Conservation (phyloP, 129 eudicot genomes). For the Helichrysum umbraculigerum region DNA sequence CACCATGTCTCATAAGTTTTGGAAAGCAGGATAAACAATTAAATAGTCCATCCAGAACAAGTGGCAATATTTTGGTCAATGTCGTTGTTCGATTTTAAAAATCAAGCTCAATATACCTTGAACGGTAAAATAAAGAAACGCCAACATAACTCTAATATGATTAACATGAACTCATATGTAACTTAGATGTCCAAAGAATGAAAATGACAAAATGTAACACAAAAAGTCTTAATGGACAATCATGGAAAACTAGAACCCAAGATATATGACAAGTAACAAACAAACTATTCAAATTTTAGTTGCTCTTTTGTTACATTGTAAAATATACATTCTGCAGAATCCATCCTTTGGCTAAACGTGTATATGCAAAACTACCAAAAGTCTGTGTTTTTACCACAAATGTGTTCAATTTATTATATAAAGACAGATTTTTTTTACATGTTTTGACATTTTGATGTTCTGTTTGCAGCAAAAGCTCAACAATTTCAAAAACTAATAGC, state of each 20-base stretch:
- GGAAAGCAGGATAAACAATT: conserved; percentile 14
- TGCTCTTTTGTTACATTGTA: background rate
- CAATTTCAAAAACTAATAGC: conserved; percentile 14
- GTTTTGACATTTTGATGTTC: background rate
- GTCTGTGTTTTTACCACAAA: background rate
- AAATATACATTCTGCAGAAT: background rate
- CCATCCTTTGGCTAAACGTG: background rate
- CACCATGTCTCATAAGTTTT: conserved; percentile 18
- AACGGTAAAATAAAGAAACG: background rate
- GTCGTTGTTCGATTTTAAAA: background rate
- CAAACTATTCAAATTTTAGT: background rate
- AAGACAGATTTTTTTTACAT: background rate
- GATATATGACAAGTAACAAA: background rate
- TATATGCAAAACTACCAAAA: conserved; percentile 16
- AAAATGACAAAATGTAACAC: background rate
- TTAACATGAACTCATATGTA: background rate
- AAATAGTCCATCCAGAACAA: conserved; percentile 9
- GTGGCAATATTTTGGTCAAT: conserved; percentile 10
- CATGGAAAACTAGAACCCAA: background rate
- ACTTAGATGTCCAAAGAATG: background rate
- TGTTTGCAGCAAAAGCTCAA: conserved; percentile 12
- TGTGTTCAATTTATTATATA: conserved; percentile 4
- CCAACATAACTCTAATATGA: background rate
- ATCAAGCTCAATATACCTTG: conserved; percentile 10
- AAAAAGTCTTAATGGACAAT: background rate